Percentiles rank a stretch among this genome's conserved stretches.
Evolutionary conservation across 164 flowering plant species (phyloP).

Genomic region (Brasenia schreberi): DNA sequence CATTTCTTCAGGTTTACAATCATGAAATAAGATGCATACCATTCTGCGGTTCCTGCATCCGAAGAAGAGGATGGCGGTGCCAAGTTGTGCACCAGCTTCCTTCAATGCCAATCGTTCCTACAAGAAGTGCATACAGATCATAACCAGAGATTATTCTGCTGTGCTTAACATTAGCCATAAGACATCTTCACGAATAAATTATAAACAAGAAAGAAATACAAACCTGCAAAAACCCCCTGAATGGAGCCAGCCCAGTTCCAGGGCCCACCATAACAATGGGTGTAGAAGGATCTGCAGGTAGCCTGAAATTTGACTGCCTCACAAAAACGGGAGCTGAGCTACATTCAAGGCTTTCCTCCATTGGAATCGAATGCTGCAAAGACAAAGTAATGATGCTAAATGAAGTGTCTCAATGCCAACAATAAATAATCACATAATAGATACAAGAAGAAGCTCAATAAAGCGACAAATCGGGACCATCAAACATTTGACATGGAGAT

Average conservation of each 20-base stretch:
- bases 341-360: slow-evolving; percentile 41
- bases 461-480: no score
- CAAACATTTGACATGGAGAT: no score
- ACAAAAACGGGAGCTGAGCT: slow-evolving; percentile 81
- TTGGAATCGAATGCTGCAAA: slow-evolving; percentile 52
- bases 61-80: slow-evolving; percentile 66
- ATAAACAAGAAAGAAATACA: slow-evolving; percentile 50
- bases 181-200: neutral
- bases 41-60: slow-evolving; percentile 79
- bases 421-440: no score
- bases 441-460: no score
- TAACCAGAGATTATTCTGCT: neutral
- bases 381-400: no score
- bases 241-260: slow-evolving; percentile 91
- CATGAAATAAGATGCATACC: slow-evolving; percentile 22
- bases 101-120: slow-evolving; percentile 80
- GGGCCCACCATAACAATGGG: slow-evolving; percentile 85
- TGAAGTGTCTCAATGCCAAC: no score
- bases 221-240: slow-evolving; percentile 88
- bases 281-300: slow-evolving; percentile 49
- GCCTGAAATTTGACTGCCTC: slow-evolving; percentile 65
- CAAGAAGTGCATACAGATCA: slow-evolving; percentile 1
- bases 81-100: slow-evolving; percentile 53
- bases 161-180: neutral
- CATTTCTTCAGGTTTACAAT: neutral